phyloP scores from a whole-genome alignment of 1,284 basidiomycete genomes.

The Marasmius oreades region DNA sequence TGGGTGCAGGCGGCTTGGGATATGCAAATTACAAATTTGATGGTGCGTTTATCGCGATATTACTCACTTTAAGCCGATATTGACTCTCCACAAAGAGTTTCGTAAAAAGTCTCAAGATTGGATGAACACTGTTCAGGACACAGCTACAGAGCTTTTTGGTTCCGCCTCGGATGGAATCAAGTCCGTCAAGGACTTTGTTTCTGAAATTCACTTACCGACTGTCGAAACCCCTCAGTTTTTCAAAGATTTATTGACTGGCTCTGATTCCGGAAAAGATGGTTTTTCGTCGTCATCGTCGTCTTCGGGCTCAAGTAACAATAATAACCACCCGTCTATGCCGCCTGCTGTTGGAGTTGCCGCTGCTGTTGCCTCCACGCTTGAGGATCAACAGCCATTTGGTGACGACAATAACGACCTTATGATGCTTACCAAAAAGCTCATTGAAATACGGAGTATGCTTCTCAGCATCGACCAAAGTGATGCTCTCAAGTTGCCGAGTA shows the following conservation, averaged over 20 bases:
- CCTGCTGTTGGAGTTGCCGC: constrained; percentile 74
- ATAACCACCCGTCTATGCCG: constrained; percentile 48
- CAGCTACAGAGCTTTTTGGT: constrained; percentile 62
- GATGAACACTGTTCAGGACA: constrained; percentile 63
- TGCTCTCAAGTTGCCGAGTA: constrained; percentile 90
- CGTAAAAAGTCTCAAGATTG: constrained; percentile 63
- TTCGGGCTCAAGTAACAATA: constrained; percentile 40
- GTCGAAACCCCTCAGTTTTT: constrained; percentile 70
- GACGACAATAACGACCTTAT: constrained; percentile 71
- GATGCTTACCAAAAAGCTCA: constrained; percentile 92
- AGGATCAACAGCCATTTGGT: constrained; percentile 36
- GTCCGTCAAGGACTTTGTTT: constrained; percentile 51
- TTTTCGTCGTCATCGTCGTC: constrained; percentile 18
- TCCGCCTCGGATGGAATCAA: constrained; percentile 65
- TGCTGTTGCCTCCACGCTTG: constrained; percentile 69
- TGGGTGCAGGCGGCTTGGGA: constrained; percentile 86
- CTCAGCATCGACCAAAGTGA: constrained; percentile 95
- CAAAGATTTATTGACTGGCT: constrained; percentile 58
- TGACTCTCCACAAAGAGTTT: constrained; percentile 48
- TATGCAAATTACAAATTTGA: constrained; percentile 95
- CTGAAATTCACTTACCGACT: constrained; percentile 63
- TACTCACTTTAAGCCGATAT: not conserved
- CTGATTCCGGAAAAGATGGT: constrained; percentile 24
- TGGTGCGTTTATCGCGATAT: constrained; percentile 47
- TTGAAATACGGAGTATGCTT: constrained; percentile 93